Percentiles rank a stretch among this genome's conserved stretches.
phyloP scores from a whole-genome alignment of 768 basidiomycete species.

The Pisolithus albus region DNA sequence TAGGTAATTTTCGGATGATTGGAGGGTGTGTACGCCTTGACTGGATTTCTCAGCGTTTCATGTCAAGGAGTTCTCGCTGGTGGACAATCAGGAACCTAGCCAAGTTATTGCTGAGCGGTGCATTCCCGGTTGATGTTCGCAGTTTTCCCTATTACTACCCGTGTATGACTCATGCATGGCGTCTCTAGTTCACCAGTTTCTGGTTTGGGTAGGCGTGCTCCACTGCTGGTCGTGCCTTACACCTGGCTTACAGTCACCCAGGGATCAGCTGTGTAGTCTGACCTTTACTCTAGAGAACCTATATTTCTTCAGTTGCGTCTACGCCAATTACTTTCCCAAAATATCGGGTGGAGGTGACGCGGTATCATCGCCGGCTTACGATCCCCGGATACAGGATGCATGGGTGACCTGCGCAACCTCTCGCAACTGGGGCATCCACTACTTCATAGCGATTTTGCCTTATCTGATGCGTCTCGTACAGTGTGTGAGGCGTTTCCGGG shows the following conservation, averaged over 20 bases:
- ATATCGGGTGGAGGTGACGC: neutral
- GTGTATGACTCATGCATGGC: neutral
- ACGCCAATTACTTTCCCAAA: slow-evolving; percentile 28
- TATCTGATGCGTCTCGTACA: slow-evolving; percentile 75
- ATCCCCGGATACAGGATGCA: slow-evolving; percentile 35
- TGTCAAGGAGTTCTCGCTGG: slow-evolving; percentile 41
- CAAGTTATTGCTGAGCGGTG: slow-evolving; percentile 63
- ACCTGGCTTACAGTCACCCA: slow-evolving; percentile 20
- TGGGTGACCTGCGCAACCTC: slow-evolving; percentile 38
- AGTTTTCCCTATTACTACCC: neutral
- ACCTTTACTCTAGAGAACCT: slow-evolving; percentile 68
- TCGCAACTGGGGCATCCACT: slow-evolving; percentile 56
- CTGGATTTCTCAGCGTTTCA: slow-evolving; percentile 37
- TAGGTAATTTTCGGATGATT: slow-evolving; percentile 21
- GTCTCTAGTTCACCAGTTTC: slow-evolving; percentile 69
- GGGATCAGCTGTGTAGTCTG: slow-evolving; percentile 80
- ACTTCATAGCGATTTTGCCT: slow-evolving; percentile 57
- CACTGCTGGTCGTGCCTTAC: neutral
- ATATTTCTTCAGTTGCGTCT: slow-evolving; percentile 70
- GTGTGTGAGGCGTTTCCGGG: slow-evolving; percentile 79
- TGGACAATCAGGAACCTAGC: slow-evolving; percentile 70
- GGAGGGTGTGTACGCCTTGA: neutral
- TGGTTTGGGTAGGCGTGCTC: slow-evolving; percentile 66
- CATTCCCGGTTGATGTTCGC: slow-evolving; percentile 64
- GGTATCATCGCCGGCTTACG: slow-evolving; percentile 7